These are phyloP conservation scores for Trypanosoma lewisi DNA, from an alignment of 208 protist species.

Conservation along the genomic window DNA sequence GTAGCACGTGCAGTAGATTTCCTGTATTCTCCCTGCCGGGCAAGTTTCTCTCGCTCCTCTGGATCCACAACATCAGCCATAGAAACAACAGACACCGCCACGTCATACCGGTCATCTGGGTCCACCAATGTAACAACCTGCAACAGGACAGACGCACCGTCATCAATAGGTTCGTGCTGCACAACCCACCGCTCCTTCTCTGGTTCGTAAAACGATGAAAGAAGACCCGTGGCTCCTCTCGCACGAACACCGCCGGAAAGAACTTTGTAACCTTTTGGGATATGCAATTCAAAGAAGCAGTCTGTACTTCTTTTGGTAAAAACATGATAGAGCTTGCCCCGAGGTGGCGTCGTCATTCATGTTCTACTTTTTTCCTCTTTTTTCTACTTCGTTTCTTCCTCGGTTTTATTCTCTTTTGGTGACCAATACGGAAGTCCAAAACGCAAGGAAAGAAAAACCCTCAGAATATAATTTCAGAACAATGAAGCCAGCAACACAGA, in stretches of 20 bases:
- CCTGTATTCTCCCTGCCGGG: conserved; percentile 25
- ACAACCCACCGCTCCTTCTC: conserved; percentile 53
- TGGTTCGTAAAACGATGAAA: conserved; percentile 58
- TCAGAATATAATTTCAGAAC: no score
- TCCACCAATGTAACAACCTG: conserved; percentile 47
- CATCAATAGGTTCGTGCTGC: conserved; percentile 31
- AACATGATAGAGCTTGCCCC: conserved; percentile 24
- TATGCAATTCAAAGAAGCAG: conserved; percentile 26
- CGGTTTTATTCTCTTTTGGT: not conserved
- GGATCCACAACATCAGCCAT: conserved; percentile 27
- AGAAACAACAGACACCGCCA: conserved; percentile 34
- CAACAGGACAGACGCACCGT: conserved; percentile 31
- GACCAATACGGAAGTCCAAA: no score
- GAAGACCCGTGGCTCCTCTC: conserved; percentile 32
- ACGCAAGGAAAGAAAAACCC: no score
- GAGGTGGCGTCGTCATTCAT: conserved; percentile 12
- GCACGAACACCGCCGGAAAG: conserved; percentile 33
- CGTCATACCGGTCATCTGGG: conserved; percentile 37
- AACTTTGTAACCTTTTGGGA: conserved; percentile 37
- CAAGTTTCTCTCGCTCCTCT: conserved; percentile 36
- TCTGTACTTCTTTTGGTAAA: conserved; percentile 31
- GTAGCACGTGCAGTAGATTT: conserved; percentile 15
- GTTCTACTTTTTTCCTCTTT: no score
- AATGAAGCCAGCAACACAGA: no score
- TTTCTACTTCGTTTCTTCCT: no score